Base-by-base conservation (phyloP, 1,139 yeast species). In the Wickerhamomyces sp. region DNA sequence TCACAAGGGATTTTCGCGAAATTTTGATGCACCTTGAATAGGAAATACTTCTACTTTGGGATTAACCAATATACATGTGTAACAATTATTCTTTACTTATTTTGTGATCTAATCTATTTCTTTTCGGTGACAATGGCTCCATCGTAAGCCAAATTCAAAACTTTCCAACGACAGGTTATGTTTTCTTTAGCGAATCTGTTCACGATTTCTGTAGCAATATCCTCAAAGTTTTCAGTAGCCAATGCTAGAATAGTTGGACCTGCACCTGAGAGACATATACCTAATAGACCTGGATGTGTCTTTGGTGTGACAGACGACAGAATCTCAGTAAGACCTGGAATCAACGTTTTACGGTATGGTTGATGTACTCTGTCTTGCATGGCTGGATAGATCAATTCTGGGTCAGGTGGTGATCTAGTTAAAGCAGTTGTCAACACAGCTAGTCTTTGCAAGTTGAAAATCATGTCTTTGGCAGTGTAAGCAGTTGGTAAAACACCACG, bases 361-460 rank as follows among this genome's bases (percentile, higher is more conserved):
- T 92, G 98, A 65, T 92, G 98, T 37, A 92, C 76, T 56, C 85
- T 84, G 63, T 92, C 98, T 65, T 88, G 95, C 98, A 92, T 92
- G 21, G 97, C 89, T 45, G 92, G 85, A 63, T 83, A 89, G 50
- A 92, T 88, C 50, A 90, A 71, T 44, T 78, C 80, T 26, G 94
- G 76, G 56, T 86, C 80, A 33, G 96, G 96, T 22, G 89, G 84
- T 18, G 79, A 76, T 54, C 83, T 76, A 14, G 95, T 84, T 56
- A 92, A 76, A 0, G 97, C 96, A 9, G 92, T 81, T 26, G 89
- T 82, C 41, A 82, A 65, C 28, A 83, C 86, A 3, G 89, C 85
- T 34, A 83, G 59, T 51, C 90, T 71, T 63, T 83, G 92, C 55
- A 92, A 73, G 61, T 92, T 92, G 75, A 86, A 92, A 36, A 92